Conservation (phyloP, 345 rosid genomes). For the Fremontodendron californicum region DNA sequence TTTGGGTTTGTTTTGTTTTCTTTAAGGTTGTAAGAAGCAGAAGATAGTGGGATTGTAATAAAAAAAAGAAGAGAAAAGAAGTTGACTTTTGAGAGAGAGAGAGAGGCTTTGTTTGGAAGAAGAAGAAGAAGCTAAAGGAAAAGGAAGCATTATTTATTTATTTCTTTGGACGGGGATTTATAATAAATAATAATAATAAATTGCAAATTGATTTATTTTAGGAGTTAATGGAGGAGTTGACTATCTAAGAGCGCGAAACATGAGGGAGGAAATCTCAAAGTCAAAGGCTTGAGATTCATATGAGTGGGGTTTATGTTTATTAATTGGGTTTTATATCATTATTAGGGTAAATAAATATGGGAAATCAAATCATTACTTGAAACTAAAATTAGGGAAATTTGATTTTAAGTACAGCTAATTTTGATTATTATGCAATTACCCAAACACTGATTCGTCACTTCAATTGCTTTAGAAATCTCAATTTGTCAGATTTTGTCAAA, state of each 20-base stretch:
- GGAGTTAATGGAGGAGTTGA: background rate
- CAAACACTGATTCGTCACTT: too few species aligned
- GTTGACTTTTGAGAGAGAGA: conserved; percentile 2
- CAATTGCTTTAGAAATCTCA: background rate
- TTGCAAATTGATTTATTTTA: conserved; percentile 8
- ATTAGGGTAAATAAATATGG: background rate
- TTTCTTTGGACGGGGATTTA: too few species aligned
- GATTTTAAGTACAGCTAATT: background rate
- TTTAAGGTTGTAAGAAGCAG: background rate
- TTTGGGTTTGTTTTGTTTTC: background rate
- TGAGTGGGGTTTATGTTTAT: background rate
- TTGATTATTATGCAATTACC: background rate
- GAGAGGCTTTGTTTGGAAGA: background rate
- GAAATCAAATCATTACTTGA: background rate
- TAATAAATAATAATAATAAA: background rate
- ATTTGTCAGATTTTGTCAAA: background rate
- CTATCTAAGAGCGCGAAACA: background rate
- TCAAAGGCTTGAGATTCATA: background rate
- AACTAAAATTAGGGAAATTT: background rate
- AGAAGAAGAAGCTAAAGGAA: background rate
- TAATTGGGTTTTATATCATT: background rate
- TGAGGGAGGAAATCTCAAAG: background rate
- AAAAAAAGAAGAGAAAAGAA: background rate
- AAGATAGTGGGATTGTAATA: background rate
- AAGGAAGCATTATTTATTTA: background rate